phyloP scores from a whole-genome alignment of 805 yeast genomes.

The Schwanniomyces pseudopolymorphus region DNA sequence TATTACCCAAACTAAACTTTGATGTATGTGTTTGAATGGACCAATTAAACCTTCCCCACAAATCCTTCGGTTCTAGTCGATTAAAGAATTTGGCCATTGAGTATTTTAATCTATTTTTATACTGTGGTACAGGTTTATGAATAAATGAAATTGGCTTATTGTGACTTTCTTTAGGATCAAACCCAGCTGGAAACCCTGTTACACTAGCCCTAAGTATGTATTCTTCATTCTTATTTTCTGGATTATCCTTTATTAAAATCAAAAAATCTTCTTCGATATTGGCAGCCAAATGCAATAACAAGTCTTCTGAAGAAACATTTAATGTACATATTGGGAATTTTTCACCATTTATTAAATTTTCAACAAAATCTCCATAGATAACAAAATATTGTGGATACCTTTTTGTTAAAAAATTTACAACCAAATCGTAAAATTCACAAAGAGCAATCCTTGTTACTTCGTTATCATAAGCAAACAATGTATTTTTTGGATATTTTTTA shows the following conservation, averaged over 20 bases:
- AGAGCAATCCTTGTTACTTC: slow-evolving; percentile 31
- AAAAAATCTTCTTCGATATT: slow-evolving; percentile 66
- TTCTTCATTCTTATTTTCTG: slow-evolving; percentile 46
- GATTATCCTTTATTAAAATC: slow-evolving; percentile 45
- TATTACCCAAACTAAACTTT: slow-evolving; percentile 5
- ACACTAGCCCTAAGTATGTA: slow-evolving; percentile 57
- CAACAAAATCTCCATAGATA: slow-evolving; percentile 19
- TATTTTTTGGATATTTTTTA: slow-evolving; percentile 22
- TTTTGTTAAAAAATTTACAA: slow-evolving; percentile 36
- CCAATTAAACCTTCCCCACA: slow-evolving; percentile 70
- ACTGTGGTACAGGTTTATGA: slow-evolving; percentile 75
- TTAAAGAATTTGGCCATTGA: slow-evolving; percentile 70
- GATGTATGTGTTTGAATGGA: slow-evolving; percentile 58
- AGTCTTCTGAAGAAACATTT: slow-evolving; percentile 14
- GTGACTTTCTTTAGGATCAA: slow-evolving; percentile 57
- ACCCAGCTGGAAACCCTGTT: slow-evolving; percentile 71
- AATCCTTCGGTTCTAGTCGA: slow-evolving; percentile 50
- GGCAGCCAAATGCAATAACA: slow-evolving; percentile 25
- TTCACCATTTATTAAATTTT: slow-evolving; percentile 43
- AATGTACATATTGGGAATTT: slow-evolving; percentile 28
- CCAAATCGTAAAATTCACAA: slow-evolving; percentile 49
- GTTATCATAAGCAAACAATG: slow-evolving; percentile 23
- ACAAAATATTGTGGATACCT: slow-evolving; percentile 58
- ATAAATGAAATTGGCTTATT: slow-evolving; percentile 56
- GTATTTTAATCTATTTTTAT: slow-evolving; percentile 50